Base-by-base conservation (phyloP, 2,329 filamentous ascomycete genomes). In the Phialophora expanda region DNA sequence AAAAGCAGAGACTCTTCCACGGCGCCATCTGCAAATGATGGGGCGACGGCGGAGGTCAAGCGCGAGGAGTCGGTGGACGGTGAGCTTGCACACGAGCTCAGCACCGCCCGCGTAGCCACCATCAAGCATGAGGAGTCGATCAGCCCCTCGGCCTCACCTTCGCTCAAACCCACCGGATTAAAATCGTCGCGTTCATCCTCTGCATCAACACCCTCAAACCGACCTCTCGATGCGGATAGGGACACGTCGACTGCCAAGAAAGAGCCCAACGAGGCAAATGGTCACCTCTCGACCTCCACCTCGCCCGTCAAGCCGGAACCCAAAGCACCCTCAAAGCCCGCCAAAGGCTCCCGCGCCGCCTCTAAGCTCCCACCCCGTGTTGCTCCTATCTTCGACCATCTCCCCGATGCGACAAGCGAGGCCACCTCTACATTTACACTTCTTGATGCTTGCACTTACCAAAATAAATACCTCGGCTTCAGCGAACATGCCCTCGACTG, bases 401-500 rank as follows among this genome's bases (percentile, higher is more conserved):
- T 94, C 32, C 89, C 91, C 46, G 90, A 97, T 78, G 88, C 87
- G 71, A 96, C 92, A 2, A 79, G 83, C 41, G 91, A 95, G 72
- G 91, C 95, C 3, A 89, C 86, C 72, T 81, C 84, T 28, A 87
- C 87, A 14, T 99, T 99, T 73, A 87, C 92, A 71, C 83, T 94
- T 59, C 93, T 99, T 69, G 82, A 89, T 60, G 87, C 92, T 72
- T 98, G 94, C 78, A 89, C 91, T 38, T 99, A 99, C 79, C 92
- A 91, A 61, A 92, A 93, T 71, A 97, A 96, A 78, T 87, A 91
- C 71, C 88, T 98, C 80, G 95, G 95, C 60, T 90, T 90, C 70
- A 96, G 95, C 28, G 94, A 97, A 75, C 91, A 93, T 80, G 94
- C 91, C 66, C 84, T 98, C 78, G 95, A 97, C 78, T 99, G 95